Evolutionary conservation across 352 stramenopile species (phyloP), one percentile per base, ranked within the genome.

Genomic region (Detonula confervacea): DNA sequence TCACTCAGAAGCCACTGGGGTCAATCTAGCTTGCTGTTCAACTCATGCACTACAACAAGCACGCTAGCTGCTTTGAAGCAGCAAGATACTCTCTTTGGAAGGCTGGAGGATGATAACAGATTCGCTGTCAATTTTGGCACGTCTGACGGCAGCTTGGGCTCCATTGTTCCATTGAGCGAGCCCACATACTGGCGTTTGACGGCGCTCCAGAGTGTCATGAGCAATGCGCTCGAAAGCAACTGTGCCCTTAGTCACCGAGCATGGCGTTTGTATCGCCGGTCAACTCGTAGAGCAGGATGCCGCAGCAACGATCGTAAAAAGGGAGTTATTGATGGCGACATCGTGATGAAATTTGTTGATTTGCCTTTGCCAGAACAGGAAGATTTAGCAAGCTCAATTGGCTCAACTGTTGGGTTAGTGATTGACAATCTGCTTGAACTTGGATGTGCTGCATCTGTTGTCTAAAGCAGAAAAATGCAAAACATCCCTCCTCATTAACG

Each of bases 401-500:
- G 89, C 8, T 92, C 87, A 35, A 94, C 87, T 49, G 89, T 94
- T 44, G 87, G 88, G 59, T 72, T 93, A n/a, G 87, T 94, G 42
- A 74, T 94, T 54, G 89, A 94, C 76, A 93, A 93, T 73, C 57
- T 94, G 22, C 65, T 94, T 12, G 89, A 94, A 61, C 57, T 94
- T 33, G 33, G 75, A 54, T 92, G 84, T 46, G 68, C 76, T 77
- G 55, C 59, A 59, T 74, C 65, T 51, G 63, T 79, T 24, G 39
- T 77, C 29, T 82, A 52, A 77, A n/a, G n/a, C n/a, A 52, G 16
- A 59, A 42, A 54, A 54, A 67, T 37, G 3, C 37, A 27, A 55
- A 55, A 52, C 35, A 65, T 46, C 37, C n/a, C n/a, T n/a, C n/a
- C n/a, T n/a, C n/a, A n/a, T n/a, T n/a, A n/a, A n/a, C n/a, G n/a